Evolutionary conservation across 768 basidiomycete species (phyloP), one percentile per base, ranked within the genome.

Genomic region (Pleurotus sapidus): DNA sequence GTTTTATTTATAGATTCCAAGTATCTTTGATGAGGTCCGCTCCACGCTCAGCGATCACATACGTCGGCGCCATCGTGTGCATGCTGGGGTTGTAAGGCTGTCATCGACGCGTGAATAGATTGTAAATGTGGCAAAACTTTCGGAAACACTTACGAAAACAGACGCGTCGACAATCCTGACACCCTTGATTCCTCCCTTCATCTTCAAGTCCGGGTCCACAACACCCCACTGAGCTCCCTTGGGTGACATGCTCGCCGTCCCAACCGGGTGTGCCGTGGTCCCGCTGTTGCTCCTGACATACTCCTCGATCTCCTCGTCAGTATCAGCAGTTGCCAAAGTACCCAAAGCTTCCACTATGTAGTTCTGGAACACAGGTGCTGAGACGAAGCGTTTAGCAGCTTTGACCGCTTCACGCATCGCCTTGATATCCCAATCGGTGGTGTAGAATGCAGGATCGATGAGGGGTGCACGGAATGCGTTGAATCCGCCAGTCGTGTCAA

Each of bases 151-250:
- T 39, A 72, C 74, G 50, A 75, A 61, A 15, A 74, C 66, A 11
- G 72, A 74, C 3, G 74, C 72, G 61, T 78, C 74, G 6, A 76
- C 69, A 11, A 78, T 61, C 4, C 76, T 59, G 49, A 78, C 54
- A 5, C 72, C 75, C 2, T 42, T 46, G 0, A 68, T 64, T 0
- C 66, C 65, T 17, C 38, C 53, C 57, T 75, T 75, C 8, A 77
- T 65, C 5, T 47, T 58, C 5, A 77, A 56, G 54, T 73, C 63
- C 2, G 74, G 68, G 64, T 73, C 65, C 0, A 75, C 69, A 3
- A 75, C 75, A 3, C 73, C 74, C 45, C 51, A 65, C 1, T 34
- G 39, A 2, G 70, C 71, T 8, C 60, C 56, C 40, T 42, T 48
- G 0, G 72, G 56, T 2, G 71, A 68, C 72, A 75, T 75, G 1